These are phyloP conservation scores for Nematocida sp. DNA, from an alignment of 371 early-diverging fungal species.

Conservation along the genomic window DNA sequence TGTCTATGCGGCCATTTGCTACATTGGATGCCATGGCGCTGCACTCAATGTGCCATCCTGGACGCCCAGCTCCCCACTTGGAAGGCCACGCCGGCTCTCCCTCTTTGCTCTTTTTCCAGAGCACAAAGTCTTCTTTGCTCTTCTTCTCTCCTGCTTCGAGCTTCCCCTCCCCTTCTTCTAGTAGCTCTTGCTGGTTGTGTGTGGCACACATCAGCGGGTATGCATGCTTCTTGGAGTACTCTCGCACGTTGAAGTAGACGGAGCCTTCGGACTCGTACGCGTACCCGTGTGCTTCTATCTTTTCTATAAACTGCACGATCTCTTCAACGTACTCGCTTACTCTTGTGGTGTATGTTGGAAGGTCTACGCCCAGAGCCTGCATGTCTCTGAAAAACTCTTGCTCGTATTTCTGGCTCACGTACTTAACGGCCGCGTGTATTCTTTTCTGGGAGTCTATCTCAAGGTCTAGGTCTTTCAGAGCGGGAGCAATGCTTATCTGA, in stretches of 20 bases:
- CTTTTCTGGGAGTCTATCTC: conserved; percentile 39
- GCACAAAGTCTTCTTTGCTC: conserved; percentile 79
- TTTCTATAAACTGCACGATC: conserved; percentile 77
- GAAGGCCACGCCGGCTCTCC: conserved; percentile 75
- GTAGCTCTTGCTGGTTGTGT: conserved; percentile 39
- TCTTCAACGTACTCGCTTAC: conserved; percentile 95
- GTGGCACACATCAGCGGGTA: conserved; percentile 56
- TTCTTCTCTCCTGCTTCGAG: conserved; percentile 69
- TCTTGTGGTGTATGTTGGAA: conserved; percentile 84
- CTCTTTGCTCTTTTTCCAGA: conserved; percentile 91
- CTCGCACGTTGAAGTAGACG: conserved; percentile 89
- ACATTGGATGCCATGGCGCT: conserved; percentile 92
- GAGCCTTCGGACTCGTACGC: conserved; percentile 81
- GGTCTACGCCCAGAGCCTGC: conserved; percentile 74
- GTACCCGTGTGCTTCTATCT: conserved; percentile 82
- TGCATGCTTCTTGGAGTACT: conserved; percentile 71
- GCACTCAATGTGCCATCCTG: conserved; percentile 99
- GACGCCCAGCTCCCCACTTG: conserved; percentile 68
- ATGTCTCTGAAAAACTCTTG: conserved; percentile 87
- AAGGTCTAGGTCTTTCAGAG: background rate
- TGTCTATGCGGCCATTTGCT: conserved; percentile 79
- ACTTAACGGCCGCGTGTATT: conserved; percentile 23
- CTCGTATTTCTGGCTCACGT: conserved; percentile 84
- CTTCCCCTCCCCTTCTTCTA: conserved; percentile 63
- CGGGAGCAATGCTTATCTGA: background rate